Base-by-base conservation (phyloP, 2,329 filamentous ascomycete species). In the Tothia fuscella region DNA sequence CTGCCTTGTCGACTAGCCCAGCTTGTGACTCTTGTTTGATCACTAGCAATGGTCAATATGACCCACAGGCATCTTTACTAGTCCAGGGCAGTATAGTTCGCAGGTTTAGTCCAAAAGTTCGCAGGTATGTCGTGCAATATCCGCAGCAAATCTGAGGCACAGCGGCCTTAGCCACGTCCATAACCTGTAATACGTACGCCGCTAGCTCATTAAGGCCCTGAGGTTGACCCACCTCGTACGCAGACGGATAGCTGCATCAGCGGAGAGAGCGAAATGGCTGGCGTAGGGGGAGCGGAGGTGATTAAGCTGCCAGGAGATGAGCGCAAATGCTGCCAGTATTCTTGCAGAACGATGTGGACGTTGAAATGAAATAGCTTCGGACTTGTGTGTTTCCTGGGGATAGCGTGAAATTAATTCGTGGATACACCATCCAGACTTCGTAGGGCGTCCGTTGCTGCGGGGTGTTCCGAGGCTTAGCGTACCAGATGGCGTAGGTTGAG, bases 111-210 rank as follows among this genome's bases (percentile, higher is more conserved):
- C n/a, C n/a, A 13, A 37, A 16, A 14, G 35, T 26, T 26, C 35
- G 35, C 35, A n/a, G 35, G 17, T 25, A 37, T 37, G 35, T 17
- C 28, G 35, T 37, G 21, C 22, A 37, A 37, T 37, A 19, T 14
- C n/a, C 19, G 22, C 17, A 25, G n/a, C 35, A 25, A 16, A 16
- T 37, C n/a, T 37, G 21, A 21, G 22, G 22, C 22, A 28, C 17
- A 17, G 17, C 28, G 21, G 22, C 20, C 21, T 25, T 16, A 17
- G 12, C 22, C 21, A 24, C 34, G 25, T 37, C 35, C 35, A 25
- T 25, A 25, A 25, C 19, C 22, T 25, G 35, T 37, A 37, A 37
- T 25, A 16, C 22, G 16, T 17, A 21, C 35, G 28, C 22, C 35
- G 10, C 22, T 26, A 21, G 22, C 13, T 24, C 13, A 12, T 37